Percentiles rank a stretch among this genome's conserved stretches.
Evolutionary conservation across 108 stramenopile genomes (phyloP).

Genomic region (Mediolabrus comicus): DNA sequence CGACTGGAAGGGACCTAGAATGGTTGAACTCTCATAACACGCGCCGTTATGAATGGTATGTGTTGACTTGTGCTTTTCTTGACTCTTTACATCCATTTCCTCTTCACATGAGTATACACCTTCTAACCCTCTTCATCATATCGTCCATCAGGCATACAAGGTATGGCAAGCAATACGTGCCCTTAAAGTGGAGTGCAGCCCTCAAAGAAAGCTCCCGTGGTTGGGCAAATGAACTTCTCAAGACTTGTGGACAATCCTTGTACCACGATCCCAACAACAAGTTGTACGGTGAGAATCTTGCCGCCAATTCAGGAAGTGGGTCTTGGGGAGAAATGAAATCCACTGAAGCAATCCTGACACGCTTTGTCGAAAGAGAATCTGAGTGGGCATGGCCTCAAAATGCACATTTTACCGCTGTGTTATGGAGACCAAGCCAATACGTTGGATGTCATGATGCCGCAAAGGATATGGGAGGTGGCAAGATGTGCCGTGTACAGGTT

Average conservation of each 20-base stretch:
- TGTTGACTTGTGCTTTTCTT: background rate
- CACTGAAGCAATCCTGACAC: constrained; percentile 13
- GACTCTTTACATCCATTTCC: background rate
- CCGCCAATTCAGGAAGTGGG: constrained; percentile 13
- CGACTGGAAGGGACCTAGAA: background rate
- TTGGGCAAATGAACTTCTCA: constrained; percentile 5
- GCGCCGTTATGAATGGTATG: constrained; percentile 1
- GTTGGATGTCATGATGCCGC: constrained; percentile 50
- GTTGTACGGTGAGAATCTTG: constrained; percentile 33
- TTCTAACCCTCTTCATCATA: too few relatives aligned
- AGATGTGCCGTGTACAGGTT: constrained; percentile 21
- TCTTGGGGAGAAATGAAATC: background rate
- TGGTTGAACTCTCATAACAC: constrained; percentile 35
- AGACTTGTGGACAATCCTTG: constrained; percentile 7
- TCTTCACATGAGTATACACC: background rate
- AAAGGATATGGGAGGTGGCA: constrained; percentile 6
- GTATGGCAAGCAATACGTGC: constrained; percentile 2
- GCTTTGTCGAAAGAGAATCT: constrained; percentile 36
- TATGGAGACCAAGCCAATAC: constrained; percentile 35
- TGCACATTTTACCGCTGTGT: constrained; percentile 40
- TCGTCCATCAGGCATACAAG: constrained; percentile 6
- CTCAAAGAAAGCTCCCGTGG: background rate
- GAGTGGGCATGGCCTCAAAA: constrained; percentile 22
- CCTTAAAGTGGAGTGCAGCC: constrained; percentile 6
- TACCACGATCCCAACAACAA: constrained; percentile 36